Evolutionary conservation across 176 grass and related monocot genomes (phyloP).

Genomic region (Pharus latifolius): DNA sequence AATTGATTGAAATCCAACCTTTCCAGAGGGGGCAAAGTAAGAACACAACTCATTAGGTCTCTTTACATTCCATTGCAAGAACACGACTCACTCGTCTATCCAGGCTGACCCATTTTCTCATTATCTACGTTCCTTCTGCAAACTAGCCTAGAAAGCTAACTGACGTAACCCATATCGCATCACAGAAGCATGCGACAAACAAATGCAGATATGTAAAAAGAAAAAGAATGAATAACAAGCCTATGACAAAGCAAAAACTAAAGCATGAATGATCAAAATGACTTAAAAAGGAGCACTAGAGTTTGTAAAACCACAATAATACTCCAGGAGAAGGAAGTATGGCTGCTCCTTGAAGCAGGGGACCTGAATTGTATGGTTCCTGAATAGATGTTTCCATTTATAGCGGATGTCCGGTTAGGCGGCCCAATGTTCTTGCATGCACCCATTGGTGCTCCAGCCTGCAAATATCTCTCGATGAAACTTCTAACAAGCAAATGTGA

Average conservation of each 20-base stretch:
- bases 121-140: not conserved
- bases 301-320: constrained; percentile 8
- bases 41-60: not conserved
- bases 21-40: too few relatives aligned
- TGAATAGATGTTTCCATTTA: constrained; percentile 52
- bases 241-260: not conserved
- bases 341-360: constrained; percentile 21
- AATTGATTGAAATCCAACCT: too few relatives aligned
- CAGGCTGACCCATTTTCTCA: not conserved
- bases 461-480: constrained; percentile 12
- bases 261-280: constrained; percentile 10
- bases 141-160: constrained; percentile 1
- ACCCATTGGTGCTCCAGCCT: constrained; percentile 44
- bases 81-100: not conserved
- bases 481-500: not conserved
- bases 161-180: not conserved
- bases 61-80: not conserved
- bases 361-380: constrained; percentile 64
- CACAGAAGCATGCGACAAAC: not conserved
- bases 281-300: constrained; percentile 31
- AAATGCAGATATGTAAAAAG: not conserved
- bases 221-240: not conserved
- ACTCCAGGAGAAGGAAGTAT: not conserved
- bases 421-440: constrained; percentile 41
- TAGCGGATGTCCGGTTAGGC: constrained; percentile 28